Percentiles rank a stretch among this genome's conserved stretches.
Evolutionary conservation across 495 filamentous ascomycete species (phyloP).

Genomic region (Aspergillus kassunensis): DNA sequence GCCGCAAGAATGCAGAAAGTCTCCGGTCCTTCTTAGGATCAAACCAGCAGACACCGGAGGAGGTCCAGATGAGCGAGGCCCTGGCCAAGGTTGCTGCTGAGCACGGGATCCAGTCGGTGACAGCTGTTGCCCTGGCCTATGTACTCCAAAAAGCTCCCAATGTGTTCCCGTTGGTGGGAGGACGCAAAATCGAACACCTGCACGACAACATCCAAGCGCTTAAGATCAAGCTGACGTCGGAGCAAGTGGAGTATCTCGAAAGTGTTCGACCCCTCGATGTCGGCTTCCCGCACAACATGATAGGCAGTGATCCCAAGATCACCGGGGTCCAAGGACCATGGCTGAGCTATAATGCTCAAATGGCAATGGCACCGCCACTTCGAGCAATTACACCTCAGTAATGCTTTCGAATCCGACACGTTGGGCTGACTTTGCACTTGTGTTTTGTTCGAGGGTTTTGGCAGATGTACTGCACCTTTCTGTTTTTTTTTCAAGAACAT

Average conservation of each 20-base stretch:
- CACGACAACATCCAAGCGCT: constrained; percentile 58
- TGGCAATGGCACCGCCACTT: constrained; percentile 7
- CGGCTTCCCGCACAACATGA: constrained; percentile 51
- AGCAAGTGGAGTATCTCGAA: constrained; percentile 29
- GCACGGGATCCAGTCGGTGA: constrained; percentile 44
- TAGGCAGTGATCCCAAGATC: constrained; percentile 35
- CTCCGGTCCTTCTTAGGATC: neutral
- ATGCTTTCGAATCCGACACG: neutral
- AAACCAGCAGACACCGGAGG: constrained; percentile 29
- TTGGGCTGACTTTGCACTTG: no score
- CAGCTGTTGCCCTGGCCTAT: constrained; percentile 56
- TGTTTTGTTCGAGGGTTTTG: neutral
- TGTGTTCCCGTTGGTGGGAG: constrained; percentile 70
- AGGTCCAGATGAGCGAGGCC: constrained; percentile 41
- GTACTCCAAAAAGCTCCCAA: constrained; percentile 54
- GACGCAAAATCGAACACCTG: constrained; percentile 56
- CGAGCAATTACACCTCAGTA: constrained; percentile 8
- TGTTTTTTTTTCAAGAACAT: no score
- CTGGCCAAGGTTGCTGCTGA: constrained; percentile 51
- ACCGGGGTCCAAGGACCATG: constrained; percentile 15
- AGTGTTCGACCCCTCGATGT: constrained; percentile 41
- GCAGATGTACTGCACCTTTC: no score
- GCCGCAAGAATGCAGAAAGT: constrained; percentile 31
- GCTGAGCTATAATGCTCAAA: constrained; percentile 3
- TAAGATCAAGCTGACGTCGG: constrained; percentile 8